Evolutionary conservation across 116 monocot genomes (phyloP), one percentile per base, ranked within the genome.

Genomic region (Cymodocea nodosa): DNA sequence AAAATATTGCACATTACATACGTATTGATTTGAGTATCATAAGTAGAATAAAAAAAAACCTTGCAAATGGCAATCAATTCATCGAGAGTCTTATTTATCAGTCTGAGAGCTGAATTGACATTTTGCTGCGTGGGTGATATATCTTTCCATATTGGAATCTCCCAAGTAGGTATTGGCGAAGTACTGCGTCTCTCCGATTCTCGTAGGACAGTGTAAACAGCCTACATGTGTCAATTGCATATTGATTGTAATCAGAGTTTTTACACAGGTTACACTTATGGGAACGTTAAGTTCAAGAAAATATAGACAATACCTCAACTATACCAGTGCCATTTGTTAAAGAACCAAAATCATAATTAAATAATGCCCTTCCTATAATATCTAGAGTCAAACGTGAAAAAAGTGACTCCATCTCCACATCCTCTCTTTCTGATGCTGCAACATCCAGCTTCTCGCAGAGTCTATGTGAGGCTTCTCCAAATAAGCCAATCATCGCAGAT

Each of bases 311-410:
- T 76, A 97, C 97, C 87, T 90, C 85, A 49, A 90, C 82, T 58
- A 97, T 87, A 59, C 97, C 97, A 48, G 81, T 85, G 60, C 85
- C 97, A 71, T 82, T 59, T 16, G 90, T 73, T 51, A 97, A 77
- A 3, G 97, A 97, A 78, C 90, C 97, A 74, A 97, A 97, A 48
- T 97, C 91, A 78, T 97, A 97, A 80, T 97, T 97, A 61, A 97
- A 97, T n/a, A 97, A 78, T 39, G 97, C 90, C 70, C 87, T 97
- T 56, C 91, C 91, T 66, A 90, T 97, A 65, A 97, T 72, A 77
- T 97, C 97, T 62, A 97, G 65, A 8, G 97, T 85, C 74, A 97
- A 67, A 6, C 87, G 85, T 60, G 90, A 90, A 67, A 97, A 97
- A 11, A 90, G 74, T 9, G 95, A 97, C 73, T 90, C 95, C 95